A percentile compares a stretch with the other conserved stretches of the same genome.
phyloP scores from a whole-genome alignment of 1,284 basidiomycete species.

The Pseudozyma flocculosa region DNA sequence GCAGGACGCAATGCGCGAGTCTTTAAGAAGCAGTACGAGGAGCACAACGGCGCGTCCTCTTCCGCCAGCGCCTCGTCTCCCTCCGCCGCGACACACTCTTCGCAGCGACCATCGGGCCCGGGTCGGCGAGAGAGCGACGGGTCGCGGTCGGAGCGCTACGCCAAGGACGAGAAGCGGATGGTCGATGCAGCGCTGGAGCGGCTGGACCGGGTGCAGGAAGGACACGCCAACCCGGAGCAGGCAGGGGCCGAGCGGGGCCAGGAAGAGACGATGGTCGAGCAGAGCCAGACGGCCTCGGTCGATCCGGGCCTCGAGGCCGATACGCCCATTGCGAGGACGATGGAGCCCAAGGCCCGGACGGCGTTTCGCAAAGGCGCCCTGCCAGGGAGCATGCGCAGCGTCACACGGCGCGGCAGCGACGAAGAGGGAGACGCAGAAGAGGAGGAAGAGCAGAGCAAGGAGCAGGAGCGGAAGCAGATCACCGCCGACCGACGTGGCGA shows the following conservation, averaged over 20 bases:
- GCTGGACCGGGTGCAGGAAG: background rate
- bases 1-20: conserved; percentile 41
- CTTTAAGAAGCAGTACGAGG: conserved; percentile 40
- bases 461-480: background rate
- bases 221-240: background rate
- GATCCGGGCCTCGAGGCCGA: background rate
- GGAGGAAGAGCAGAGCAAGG: background rate
- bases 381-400: background rate
- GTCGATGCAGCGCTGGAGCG: background rate
- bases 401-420: background rate
- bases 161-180: background rate
- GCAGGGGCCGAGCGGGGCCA: background rate
- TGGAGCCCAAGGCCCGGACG: background rate
- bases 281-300: background rate
- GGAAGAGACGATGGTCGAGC: background rate
- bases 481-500: no score
- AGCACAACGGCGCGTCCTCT: background rate
- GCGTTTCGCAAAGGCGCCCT: background rate
- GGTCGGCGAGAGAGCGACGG: no score
- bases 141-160: background rate
- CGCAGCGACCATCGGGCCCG: no score
- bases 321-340: background rate
- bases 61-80: no score
- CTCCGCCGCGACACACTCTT: no score
- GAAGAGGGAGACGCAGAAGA: background rate